phyloP scores from a whole-genome alignment of 148 eudicot species.

The Limonium bicolor region DNA sequence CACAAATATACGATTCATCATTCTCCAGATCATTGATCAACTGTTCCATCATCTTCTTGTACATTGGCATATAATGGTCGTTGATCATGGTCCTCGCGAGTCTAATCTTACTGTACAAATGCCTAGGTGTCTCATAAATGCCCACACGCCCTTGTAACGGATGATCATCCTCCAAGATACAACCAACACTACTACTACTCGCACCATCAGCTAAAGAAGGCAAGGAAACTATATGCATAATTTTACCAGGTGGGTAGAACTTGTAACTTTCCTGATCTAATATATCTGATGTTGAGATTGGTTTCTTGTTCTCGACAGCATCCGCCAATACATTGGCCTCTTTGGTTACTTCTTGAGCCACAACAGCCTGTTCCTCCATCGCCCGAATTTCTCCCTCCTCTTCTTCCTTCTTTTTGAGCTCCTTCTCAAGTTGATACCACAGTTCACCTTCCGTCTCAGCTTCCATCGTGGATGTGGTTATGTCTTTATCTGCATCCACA shows the following conservation, averaged over 20 bases:
- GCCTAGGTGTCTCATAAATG: slow-evolving; percentile 58
- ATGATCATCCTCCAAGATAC: slow-evolving; percentile 15
- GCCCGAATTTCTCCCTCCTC: slow-evolving; percentile 63
- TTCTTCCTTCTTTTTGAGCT: slow-evolving; percentile 38
- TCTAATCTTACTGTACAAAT: slow-evolving; percentile 74
- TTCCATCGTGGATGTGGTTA: slow-evolving; percentile 32
- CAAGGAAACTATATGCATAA: slow-evolving; percentile 61
- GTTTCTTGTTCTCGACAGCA: slow-evolving; percentile 39
- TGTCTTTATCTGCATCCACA: slow-evolving; percentile 26
- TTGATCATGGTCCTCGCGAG: slow-evolving; percentile 80
- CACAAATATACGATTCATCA: slow-evolving; percentile 22
- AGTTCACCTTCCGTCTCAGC: slow-evolving; percentile 64
- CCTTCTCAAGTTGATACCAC: slow-evolving; percentile 77
- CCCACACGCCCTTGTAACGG: slow-evolving; percentile 30
- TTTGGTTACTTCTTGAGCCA: slow-evolving; percentile 44
- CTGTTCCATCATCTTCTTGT: slow-evolving; percentile 70
- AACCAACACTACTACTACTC: slow-evolving; percentile 11
- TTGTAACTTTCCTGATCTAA: slow-evolving; percentile 50
- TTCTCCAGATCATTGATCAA: slow-evolving; percentile 62
- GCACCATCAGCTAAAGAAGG: too few relatives aligned
- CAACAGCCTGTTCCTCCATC: slow-evolving; percentile 68
- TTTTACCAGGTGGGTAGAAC: slow-evolving; percentile 79
- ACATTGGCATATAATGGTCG: slow-evolving; percentile 95
- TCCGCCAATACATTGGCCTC: slow-evolving; percentile 53
- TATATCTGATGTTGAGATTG: slow-evolving; percentile 34